Conservation (phyloP, 306 rosid species). For the Castanea mollissima region DNA sequence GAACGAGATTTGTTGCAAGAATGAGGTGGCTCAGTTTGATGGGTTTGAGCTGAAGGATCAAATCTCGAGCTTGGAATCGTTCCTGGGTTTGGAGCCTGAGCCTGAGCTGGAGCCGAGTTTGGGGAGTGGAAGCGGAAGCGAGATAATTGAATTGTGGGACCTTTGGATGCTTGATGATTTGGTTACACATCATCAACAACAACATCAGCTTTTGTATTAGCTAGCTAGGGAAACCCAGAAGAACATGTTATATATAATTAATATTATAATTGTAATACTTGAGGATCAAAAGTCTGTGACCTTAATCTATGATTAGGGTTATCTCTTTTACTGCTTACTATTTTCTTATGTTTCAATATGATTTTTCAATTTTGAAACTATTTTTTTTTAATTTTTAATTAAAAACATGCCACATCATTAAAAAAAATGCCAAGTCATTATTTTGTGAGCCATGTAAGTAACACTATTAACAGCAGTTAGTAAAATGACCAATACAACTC, state of each 20-base stretch:
- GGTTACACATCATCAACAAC: slow-evolving; percentile 31
- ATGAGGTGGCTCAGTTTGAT: background rate
- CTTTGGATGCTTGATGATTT: slow-evolving; percentile 69
- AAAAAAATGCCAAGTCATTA: too few relatives aligned
- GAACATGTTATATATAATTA: too few relatives aligned
- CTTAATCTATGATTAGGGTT: background rate
- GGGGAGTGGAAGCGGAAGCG: slow-evolving; percentile 8
- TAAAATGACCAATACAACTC: too few relatives aligned
- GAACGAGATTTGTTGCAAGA: slow-evolving; percentile 1
- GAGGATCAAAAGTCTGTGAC: too few relatives aligned
- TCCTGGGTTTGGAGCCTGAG: slow-evolving; percentile 53
- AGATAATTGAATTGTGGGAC: slow-evolving; percentile 21
- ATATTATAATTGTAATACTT: too few relatives aligned
- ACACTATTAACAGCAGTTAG: too few relatives aligned
- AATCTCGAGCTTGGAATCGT: slow-evolving; percentile 58
- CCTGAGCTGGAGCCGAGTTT: background rate
- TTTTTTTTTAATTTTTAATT: too few relatives aligned
- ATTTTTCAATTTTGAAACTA: too few relatives aligned
- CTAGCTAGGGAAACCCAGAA: background rate
- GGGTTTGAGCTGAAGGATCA: slow-evolving; percentile 44
- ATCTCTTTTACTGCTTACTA: background rate
- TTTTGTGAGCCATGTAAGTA: too few relatives aligned
- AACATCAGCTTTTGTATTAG: slow-evolving; percentile 19
- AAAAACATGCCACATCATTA: too few relatives aligned
- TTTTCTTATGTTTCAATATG: background rate